These are phyloP conservation scores for Dactylonectria macrodidyma DNA, from an alignment of 2,329 filamentous ascomycete species.

Conservation along the genomic window DNA sequence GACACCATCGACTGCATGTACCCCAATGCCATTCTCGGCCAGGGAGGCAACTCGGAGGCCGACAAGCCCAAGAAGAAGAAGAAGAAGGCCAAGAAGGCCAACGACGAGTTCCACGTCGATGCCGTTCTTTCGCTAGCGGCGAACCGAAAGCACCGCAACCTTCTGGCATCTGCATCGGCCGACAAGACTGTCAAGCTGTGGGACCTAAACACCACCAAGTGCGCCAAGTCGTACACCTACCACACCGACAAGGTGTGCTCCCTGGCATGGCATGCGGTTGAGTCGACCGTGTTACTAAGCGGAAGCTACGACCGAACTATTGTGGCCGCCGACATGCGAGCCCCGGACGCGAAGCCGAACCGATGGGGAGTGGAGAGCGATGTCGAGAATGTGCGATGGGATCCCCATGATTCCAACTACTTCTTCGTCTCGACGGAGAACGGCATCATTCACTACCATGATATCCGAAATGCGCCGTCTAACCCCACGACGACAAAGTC, in stretches of 20 bases:
- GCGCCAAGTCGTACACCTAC: slow-evolving; percentile 94
- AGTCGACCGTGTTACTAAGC: slow-evolving; percentile 90
- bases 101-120: slow-evolving; percentile 94
- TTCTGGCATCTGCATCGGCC: slow-evolving; percentile 94
- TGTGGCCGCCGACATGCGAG: slow-evolving; percentile 96
- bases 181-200: slow-evolving; percentile 98
- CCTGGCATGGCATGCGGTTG: slow-evolving; percentile 90
- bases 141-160: slow-evolving; percentile 93
- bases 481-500: slow-evolving; percentile 84
- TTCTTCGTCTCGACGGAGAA: slow-evolving; percentile 97
- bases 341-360: slow-evolving; percentile 84
- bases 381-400: slow-evolving; percentile 93
- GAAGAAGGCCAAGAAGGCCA: slow-evolving; percentile 90
- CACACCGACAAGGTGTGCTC: slow-evolving; percentile 99
- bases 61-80: slow-evolving; percentile 80
- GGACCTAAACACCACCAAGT: slow-evolving; percentile 93
- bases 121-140: slow-evolving; percentile 91
- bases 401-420: slow-evolving; percentile 91
- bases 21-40: slow-evolving; percentile 94
- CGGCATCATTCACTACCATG: slow-evolving; percentile 93
- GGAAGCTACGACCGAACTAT: slow-evolving; percentile 96
- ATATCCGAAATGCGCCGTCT: slow-evolving; percentile 82
- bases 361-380: slow-evolving; percentile 97
- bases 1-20: slow-evolving; percentile 99
- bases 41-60: slow-evolving; percentile 70